Evolutionary conservation across 2,329 filamentous ascomycete species (phyloP).

Genomic region (Ophiostoma perfectum): DNA sequence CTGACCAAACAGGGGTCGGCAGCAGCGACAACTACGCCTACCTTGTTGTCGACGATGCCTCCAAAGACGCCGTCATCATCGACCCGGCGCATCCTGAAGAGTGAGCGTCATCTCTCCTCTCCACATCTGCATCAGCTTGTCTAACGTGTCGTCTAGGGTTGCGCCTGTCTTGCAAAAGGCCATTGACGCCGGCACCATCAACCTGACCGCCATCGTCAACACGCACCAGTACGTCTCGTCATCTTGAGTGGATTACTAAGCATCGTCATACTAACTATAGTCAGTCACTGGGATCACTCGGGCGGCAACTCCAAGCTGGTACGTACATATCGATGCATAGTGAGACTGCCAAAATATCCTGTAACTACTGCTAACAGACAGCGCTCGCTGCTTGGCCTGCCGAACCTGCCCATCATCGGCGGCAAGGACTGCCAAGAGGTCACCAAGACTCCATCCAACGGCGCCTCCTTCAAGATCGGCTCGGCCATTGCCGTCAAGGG

Average conservation of each 20-base stretch:
- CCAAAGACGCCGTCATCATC: constrained; percentile 71
- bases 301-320: constrained; percentile 85
- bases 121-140: too few species aligned
- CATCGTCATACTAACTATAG: neutral
- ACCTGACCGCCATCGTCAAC: constrained; percentile 85
- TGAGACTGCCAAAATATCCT: too few species aligned
- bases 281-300: constrained; percentile 86
- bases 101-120: constrained; percentile 42
- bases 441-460: constrained; percentile 68
- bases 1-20: constrained; percentile 57
- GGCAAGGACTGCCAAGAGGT: constrained; percentile 76
- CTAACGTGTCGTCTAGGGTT: constrained; percentile 41
- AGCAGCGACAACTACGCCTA: constrained; percentile 81
- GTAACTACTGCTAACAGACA: constrained; percentile 22
- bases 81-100: constrained; percentile 75
- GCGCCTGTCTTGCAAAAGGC: constrained; percentile 65
- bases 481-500: constrained; percentile 71
- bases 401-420: constrained; percentile 71
- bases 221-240: constrained; percentile 78
- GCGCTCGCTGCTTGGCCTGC: constrained; percentile 45
- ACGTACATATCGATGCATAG: constrained; percentile 21
- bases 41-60: constrained; percentile 70
- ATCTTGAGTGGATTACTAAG: neutral
- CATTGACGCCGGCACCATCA: constrained; percentile 65
- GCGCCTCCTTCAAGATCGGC: constrained; percentile 75